These are phyloP conservation scores for Trichoderma semiorbis DNA, from an alignment of 2,329 filamentous ascomycete genomes.

Conservation along the genomic window DNA sequence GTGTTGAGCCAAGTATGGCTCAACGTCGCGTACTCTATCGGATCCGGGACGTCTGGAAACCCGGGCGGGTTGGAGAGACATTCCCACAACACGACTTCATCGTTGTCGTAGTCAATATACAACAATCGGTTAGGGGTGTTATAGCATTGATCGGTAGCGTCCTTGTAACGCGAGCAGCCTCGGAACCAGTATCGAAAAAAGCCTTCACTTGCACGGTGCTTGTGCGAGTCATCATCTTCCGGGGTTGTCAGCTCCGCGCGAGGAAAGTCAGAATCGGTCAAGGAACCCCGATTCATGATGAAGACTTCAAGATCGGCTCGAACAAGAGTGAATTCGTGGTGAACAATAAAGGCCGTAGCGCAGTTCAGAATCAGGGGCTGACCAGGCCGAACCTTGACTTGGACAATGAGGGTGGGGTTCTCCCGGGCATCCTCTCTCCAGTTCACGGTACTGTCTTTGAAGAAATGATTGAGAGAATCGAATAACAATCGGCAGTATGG, in stretches of 20 bases:
- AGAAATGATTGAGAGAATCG: slow-evolving; percentile 10
- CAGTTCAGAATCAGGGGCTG: not conserved
- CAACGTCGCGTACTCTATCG: not conserved
- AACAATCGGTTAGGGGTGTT: not conserved
- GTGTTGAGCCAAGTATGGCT: slow-evolving; percentile 7
- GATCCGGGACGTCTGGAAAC: not conserved
- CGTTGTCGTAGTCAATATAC: not conserved
- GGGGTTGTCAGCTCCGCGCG: not conserved
- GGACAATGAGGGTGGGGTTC: not conserved
- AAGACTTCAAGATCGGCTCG: not conserved
- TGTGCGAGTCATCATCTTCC: no score
- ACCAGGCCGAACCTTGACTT: not conserved
- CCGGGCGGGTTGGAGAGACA: not conserved
- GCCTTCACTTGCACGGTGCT: not conserved
- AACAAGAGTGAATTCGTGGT: not conserved
- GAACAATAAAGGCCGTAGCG: not conserved
- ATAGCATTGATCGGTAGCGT: not conserved
- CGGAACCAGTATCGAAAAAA: not conserved
- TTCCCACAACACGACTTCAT: not conserved
- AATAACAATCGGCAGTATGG: slow-evolving; percentile 9
- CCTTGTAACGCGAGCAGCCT: not conserved
- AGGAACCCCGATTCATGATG: not conserved
- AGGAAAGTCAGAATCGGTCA: not conserved
- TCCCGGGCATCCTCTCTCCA: not conserved
- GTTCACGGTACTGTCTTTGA: not conserved